phyloP scores from a whole-genome alignment of 2,329 filamentous ascomycete genomes.

The Clonostachys solani region DNA sequence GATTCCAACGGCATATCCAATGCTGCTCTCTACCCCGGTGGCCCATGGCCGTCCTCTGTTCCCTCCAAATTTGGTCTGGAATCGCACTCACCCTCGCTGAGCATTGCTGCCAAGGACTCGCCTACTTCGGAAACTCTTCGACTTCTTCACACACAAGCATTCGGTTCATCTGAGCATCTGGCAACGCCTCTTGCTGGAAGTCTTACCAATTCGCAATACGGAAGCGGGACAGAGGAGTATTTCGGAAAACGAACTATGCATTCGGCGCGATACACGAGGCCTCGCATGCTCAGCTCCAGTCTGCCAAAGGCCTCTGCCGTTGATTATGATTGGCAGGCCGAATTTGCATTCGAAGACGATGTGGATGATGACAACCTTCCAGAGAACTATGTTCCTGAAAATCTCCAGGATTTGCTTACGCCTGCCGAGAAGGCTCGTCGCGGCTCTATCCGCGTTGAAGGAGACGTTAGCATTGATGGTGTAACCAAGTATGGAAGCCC shows the following conservation, averaged over 20 bases:
- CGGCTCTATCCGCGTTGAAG: slow-evolving; percentile 55
- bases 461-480: slow-evolving; percentile 40
- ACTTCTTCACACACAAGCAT: slow-evolving; percentile 62
- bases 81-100: slow-evolving; percentile 73
- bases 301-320: slow-evolving; percentile 59
- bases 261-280: slow-evolving; percentile 59
- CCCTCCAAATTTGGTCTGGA: slow-evolving; percentile 89
- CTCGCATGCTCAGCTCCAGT: slow-evolving; percentile 66
- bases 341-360: slow-evolving; percentile 66
- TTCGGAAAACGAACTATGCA: slow-evolving; percentile 69
- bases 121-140: slow-evolving; percentile 62
- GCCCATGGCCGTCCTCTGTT: slow-evolving; percentile 86
- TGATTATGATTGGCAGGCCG: slow-evolving; percentile 59
- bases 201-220: slow-evolving; percentile 46
- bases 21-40: slow-evolving; percentile 72
- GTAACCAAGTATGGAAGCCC: slow-evolving; percentile 59
- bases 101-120: slow-evolving; percentile 49
- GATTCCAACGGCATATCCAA: slow-evolving; percentile 94
- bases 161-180: slow-evolving; percentile 64
- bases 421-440: slow-evolving; percentile 63
- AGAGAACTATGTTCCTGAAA: slow-evolving; percentile 66
- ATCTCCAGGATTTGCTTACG: slow-evolving; percentile 61
- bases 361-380: slow-evolving; percentile 56
- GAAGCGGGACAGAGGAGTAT: slow-evolving; percentile 51
- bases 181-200: slow-evolving; percentile 39